These are phyloP conservation scores for Diatrype stigma DNA, from an alignment of 2,329 filamentous ascomycete genomes.

Conservation along the genomic window DNA sequence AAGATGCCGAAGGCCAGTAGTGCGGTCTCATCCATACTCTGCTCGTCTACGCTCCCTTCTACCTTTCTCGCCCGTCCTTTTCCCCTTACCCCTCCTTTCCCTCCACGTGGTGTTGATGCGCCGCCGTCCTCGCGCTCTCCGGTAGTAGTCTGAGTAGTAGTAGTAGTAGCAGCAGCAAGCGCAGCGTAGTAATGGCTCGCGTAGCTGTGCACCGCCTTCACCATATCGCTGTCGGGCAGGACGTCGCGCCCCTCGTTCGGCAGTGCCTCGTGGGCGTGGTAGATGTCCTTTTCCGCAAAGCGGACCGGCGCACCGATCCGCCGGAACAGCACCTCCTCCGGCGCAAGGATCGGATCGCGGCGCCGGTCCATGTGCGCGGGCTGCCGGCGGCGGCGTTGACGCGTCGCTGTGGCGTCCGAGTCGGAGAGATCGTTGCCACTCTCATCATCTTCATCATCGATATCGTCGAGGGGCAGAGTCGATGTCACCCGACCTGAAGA, in stretches of 20 bases:
- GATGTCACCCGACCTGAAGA: conserved; percentile 32
- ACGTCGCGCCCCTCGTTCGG: conserved; percentile 39
- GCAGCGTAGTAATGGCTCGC: conserved; percentile 61
- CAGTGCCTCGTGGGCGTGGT: conserved; percentile 59
- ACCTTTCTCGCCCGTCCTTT: conserved; percentile 10
- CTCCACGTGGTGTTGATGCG: too few species aligned
- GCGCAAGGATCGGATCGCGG: conserved; percentile 44
- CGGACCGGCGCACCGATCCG: conserved; percentile 60
- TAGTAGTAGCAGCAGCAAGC: conserved; percentile 19
- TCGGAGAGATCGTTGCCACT: conserved; percentile 11
- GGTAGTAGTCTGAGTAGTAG: too few species aligned
- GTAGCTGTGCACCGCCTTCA: conserved; percentile 67
- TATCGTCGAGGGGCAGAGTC: conserved; percentile 20
- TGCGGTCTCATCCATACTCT: conserved; percentile 74
- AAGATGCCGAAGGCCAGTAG: conserved; percentile 71
- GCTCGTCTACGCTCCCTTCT: conserved; percentile 39
- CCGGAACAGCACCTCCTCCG: conserved; percentile 69
- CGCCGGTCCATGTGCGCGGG: conserved; percentile 17
- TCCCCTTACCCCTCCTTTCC: conserved; percentile 6
- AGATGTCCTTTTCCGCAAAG: conserved; percentile 68
- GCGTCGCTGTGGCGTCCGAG: conserved; percentile 8
- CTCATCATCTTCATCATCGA: too few species aligned
- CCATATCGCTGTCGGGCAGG: conserved; percentile 65
- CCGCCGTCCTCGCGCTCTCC: too few species aligned
- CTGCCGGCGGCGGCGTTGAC: conserved; percentile 10